Base-by-base conservation (phyloP, 73 alveolate genomes). In the Diophrys appendiculata region DNA sequence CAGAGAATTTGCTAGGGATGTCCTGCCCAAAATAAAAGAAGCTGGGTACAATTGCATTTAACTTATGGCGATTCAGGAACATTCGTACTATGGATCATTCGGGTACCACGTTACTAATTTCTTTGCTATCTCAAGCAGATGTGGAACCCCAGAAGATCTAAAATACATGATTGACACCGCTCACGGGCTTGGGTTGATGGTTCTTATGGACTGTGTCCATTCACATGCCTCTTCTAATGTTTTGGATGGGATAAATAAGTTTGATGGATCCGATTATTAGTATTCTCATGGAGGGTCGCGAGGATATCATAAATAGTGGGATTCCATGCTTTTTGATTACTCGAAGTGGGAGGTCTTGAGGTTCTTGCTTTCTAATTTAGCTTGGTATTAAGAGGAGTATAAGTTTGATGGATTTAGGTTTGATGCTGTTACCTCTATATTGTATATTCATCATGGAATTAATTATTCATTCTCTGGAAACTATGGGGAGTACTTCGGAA, bases 341-440 rank as follows among this genome's bases (percentile, higher is more conserved):
- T 85, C 93, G 0, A 92, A 94, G 60, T 96, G 91, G 91, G 99
- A 96, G 90, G 97, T 93, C 1, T 73, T 92, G 54, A 87, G 99
- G 54, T 98, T 98, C 90, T 86, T 98, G 32, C 96, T 98, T 78
- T 90, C 98, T 14, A 98, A 98, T 85, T 82, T 97, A 54, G 90
- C 98, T 28, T 95, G 90, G 91, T 98, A 89, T 88, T 76, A 92
- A 78, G 97, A 93, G 13, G 99, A 94, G 86, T 98, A 93, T 81
- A 83, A 90, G 72, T 93, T 97, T 74, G 99, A 98, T 91, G 99
- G 99, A 52, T 98, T 96, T 82, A 86, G 99, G 72, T 98, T 98
- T 79, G 99, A 96, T 91, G 99, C 99, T 52, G 93, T 98, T 73
- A 98, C 99, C 8, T 96, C 99, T 65, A 98, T 98, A 95, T 91